Conservation (phyloP, 192 early-diverging fungal species). For the Rhizophagus sp. region DNA sequence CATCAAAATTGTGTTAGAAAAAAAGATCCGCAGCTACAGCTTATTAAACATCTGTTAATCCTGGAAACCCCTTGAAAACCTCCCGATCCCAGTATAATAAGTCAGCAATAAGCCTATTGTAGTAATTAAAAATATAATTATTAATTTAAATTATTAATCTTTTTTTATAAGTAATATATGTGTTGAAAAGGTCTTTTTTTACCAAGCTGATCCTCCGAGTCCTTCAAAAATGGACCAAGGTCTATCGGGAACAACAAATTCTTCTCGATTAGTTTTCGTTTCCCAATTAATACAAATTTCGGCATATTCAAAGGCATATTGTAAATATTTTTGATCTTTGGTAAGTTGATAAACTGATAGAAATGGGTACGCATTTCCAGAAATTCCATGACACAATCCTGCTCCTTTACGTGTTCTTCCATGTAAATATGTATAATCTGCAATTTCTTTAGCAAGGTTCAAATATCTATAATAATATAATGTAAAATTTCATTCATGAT, state of each 20-base stretch:
- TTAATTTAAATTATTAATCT: too few species aligned
- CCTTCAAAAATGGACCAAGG: slow-evolving; percentile 26
- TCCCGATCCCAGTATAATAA: slow-evolving; percentile 1
- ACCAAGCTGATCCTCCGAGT: slow-evolving; percentile 3
- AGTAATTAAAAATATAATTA: neutral
- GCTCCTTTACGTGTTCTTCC: slow-evolving; percentile 11
- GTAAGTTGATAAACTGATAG: slow-evolving; percentile 5
- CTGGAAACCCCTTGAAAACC: slow-evolving; percentile 16
- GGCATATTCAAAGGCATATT: slow-evolving; percentile 3
- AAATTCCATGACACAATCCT: slow-evolving; percentile 19
- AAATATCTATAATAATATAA: slow-evolving; percentile 14
- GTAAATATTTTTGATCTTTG: slow-evolving; percentile 16
- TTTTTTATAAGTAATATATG: too few species aligned
- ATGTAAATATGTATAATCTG: neutral
- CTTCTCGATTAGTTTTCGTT: neutral
- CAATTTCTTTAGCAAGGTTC: slow-evolving; percentile 4
- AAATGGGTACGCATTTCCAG: slow-evolving; percentile 23
- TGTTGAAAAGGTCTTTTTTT: neutral
- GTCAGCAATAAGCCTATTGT: neutral
- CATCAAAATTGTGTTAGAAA: too few species aligned
- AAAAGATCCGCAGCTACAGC: neutral
- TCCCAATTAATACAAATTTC: slow-evolving; percentile 16
- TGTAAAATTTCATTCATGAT: neutral
- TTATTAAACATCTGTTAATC: neutral
- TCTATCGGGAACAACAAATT: slow-evolving; percentile 12